Conservation (phyloP, 352 stramenopile species). For the Pythium plurisporium region DNA sequence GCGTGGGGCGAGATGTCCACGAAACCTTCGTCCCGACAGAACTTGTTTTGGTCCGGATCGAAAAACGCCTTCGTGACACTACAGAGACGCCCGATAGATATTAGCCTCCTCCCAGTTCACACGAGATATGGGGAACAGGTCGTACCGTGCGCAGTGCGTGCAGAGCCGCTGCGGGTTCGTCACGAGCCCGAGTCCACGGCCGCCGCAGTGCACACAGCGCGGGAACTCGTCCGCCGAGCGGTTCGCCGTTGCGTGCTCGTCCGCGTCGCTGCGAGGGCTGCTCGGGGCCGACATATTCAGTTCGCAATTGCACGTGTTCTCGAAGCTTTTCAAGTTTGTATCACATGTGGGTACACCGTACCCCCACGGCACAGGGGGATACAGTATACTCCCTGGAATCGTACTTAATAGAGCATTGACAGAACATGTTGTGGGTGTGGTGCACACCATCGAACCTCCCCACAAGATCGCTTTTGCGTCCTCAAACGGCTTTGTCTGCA, state of each 20-base stretch:
- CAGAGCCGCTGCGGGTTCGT: slow-evolving; percentile 73
- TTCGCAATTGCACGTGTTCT: slow-evolving; percentile 8
- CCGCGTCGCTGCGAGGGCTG: slow-evolving; percentile 16
- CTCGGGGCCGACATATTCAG: slow-evolving; percentile 19
- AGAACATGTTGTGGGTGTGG: neutral
- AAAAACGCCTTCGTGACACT: slow-evolving; percentile 73
- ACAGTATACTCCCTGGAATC: neutral
- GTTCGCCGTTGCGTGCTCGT: neutral
- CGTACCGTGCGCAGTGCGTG: slow-evolving; percentile 62
- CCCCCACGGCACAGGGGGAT: neutral
- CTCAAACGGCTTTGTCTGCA: neutral
- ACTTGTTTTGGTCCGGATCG: slow-evolving; percentile 58
- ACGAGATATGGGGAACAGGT: neutral
- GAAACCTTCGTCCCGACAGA: slow-evolving; percentile 70
- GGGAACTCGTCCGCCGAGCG: slow-evolving; percentile 31
- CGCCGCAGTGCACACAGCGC: slow-evolving; percentile 64
- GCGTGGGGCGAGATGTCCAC: slow-evolving; percentile 75
- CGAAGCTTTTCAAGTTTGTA: slow-evolving; percentile 6
- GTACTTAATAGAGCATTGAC: neutral
- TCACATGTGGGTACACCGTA: slow-evolving; percentile 3
- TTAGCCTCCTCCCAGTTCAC: neutral
- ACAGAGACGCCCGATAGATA: neutral
- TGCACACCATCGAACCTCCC: neutral
- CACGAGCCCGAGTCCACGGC: slow-evolving; percentile 61
- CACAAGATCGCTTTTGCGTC: slow-evolving; percentile 13